A percentile compares a stretch with the other conserved stretches of the same genome.
Evolutionary conservation across 768 basidiomycete species (phyloP).

Genomic region (Russula sp.): DNA sequence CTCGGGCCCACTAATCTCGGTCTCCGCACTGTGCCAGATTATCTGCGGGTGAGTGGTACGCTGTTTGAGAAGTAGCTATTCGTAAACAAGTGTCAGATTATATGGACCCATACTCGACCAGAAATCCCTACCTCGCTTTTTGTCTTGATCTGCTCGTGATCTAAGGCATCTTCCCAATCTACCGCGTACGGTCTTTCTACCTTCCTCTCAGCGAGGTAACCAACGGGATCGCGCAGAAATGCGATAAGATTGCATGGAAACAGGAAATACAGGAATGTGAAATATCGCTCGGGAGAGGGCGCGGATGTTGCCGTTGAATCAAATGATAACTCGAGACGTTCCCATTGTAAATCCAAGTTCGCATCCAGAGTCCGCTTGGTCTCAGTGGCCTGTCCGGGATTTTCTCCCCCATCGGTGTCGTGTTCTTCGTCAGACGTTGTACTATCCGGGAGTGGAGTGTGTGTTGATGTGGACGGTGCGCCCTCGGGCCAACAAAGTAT

Average conservation of each 20-base stretch:
- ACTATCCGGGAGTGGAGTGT: conserved; percentile 24
- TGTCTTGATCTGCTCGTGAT: conserved; percentile 65
- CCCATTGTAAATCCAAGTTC: conserved; percentile 63
- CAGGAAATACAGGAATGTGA: conserved; percentile 81
- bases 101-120: not conserved
- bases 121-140: conserved; percentile 59
- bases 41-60: conserved; percentile 27
- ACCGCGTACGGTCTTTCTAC: conserved; percentile 61
- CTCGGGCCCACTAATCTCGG: conserved; percentile 22
- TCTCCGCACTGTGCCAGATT: conserved; percentile 24
- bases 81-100: conserved; percentile 1
- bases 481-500: conserved; percentile 73
- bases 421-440: conserved; percentile 6
- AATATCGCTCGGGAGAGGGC: conserved; percentile 64
- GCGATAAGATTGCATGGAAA: conserved; percentile 86
- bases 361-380: conserved; percentile 33
- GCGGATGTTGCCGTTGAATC: conserved; percentile 49
- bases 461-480: conserved; percentile 34
- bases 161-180: conserved; percentile 67
- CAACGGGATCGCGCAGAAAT: conserved; percentile 68
- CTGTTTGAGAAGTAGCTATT: conserved; percentile 28
- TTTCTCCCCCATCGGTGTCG: conserved; percentile 19
- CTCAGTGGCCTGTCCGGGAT: conserved; percentile 1
- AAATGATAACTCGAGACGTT: conserved; percentile 61
- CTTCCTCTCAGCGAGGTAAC: conserved; percentile 54